Base-by-base conservation (phyloP, 352 stramenopile genomes). In the Globisporangium sylvaticum region DNA sequence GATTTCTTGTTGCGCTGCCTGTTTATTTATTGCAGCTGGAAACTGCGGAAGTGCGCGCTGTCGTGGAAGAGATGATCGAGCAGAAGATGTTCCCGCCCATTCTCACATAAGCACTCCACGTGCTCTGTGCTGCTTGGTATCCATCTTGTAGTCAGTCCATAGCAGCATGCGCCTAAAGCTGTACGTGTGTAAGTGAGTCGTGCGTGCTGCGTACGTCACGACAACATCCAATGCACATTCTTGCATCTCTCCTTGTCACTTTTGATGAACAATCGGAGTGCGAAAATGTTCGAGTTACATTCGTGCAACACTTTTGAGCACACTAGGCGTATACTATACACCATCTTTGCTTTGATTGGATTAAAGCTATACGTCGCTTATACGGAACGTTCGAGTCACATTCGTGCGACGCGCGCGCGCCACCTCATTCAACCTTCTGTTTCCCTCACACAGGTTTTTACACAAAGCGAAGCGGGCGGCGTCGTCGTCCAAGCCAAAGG, bases 11-110 rank as follows among this genome's bases (percentile, higher is more conserved):
- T 60, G 37, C 15, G 18, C 9, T 22, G 15, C 37, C 7, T 58
- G 1, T n/a, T 57, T n/a, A 4, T 34, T 34, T 31, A 2, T 25
- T n/a, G 27, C 50, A 91, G 86, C 71, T 92, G 58, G 66, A 87
- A 57, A 74, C 75, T 7, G 76, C 81, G 24, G 77, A 92, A 53
- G 70, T 94, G 57, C 83, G 80, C 65, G 24, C 54, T 4, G 72
- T 92, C 55, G 68, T 94, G 56, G 72, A 92, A 69, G 84, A 91
- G 66, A 84, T 92, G 71, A 84, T 92, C 59, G 71, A 75, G 65
- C 86, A 94, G 69, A 81, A 86, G 69, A 91, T 94, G 57, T 94
- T 94, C 62, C 86, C 86, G 32, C 86, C 84, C 14, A 72, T 94
- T 32, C 80, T 94, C 61, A 77, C 76, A 22, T 84, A 75, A 57